Percentiles rank a stretch among this genome's conserved stretches.
These are phyloP conservation scores for Curvularia hawaiiensis DNA, from an alignment of 2,329 filamentous ascomycete genomes.

Conservation along the genomic window DNA sequence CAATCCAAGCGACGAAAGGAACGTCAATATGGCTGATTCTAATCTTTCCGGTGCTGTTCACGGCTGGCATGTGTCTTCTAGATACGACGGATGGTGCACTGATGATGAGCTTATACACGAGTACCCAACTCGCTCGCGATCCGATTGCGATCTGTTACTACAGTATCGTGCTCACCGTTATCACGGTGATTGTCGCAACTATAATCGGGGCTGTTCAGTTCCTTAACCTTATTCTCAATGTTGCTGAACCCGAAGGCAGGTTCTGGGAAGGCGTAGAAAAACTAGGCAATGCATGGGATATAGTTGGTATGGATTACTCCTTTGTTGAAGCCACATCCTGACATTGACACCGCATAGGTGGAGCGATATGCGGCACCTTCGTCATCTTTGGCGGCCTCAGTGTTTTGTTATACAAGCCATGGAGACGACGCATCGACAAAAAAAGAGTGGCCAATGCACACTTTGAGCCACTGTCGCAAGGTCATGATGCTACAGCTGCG, in stretches of 20 bases:
- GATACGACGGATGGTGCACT: conserved; percentile 92
- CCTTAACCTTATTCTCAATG: conserved; percentile 76
- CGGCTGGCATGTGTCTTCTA: conserved; percentile 91
- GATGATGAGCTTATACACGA: conserved; percentile 94
- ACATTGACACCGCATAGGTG: conserved; percentile 48
- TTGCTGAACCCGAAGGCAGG: conserved; percentile 71
- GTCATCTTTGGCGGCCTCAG: conserved; percentile 76
- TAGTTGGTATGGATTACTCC: conserved; percentile 51
- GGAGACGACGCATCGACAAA: conserved; percentile 67
- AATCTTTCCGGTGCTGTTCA: conserved; percentile 89
- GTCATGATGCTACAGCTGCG: background rate
- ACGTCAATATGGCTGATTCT: conserved; percentile 94
- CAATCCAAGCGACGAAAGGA: conserved; percentile 81
- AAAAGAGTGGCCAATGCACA: conserved; percentile 35
- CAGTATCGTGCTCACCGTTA: conserved; percentile 81
- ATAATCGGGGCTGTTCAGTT: conserved; percentile 88
- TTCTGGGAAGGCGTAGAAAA: conserved; percentile 90
- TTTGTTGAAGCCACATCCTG: background rate
- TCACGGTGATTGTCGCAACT: conserved; percentile 82
- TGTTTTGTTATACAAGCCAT: conserved; percentile 77
- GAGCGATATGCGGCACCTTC: conserved; percentile 84
- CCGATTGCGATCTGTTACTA: conserved; percentile 93
- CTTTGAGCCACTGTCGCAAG: conserved; percentile 34
- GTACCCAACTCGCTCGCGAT: conserved; percentile 76
- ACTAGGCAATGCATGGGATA: conserved; percentile 44